Percentiles rank a stretch among this genome's conserved stretches.
These are phyloP conservation scores for Pythium scleroteichum DNA, from an alignment of 352 stramenopile genomes.

Conservation along the genomic window DNA sequence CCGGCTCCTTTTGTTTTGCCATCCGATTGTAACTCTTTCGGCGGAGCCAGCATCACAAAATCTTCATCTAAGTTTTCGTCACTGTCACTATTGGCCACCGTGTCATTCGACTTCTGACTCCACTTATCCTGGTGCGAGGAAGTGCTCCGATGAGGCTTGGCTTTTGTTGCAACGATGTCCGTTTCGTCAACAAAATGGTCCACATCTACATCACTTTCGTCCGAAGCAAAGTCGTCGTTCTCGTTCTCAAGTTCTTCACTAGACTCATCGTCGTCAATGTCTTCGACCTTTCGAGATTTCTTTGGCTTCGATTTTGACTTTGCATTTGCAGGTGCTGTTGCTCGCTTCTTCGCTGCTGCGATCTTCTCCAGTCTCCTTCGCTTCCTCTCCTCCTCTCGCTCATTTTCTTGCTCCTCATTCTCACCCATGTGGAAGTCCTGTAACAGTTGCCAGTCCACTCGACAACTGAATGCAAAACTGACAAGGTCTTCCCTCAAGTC, in stretches of 20 bases:
- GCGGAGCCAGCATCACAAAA: constrained; percentile 1
- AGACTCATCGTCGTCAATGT: constrained; percentile 29
- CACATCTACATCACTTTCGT: constrained; percentile 13
- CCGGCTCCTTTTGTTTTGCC: no score
- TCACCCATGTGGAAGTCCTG: constrained; percentile 79
- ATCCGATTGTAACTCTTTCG: no score
- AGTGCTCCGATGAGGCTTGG: not conserved
- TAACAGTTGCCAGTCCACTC: constrained; percentile 95
- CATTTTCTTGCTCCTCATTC: constrained; percentile 72
- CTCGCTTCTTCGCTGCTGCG: constrained; percentile 41
- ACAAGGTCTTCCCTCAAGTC: constrained; percentile 67
- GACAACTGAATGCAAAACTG: constrained; percentile 97
- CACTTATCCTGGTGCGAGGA: constrained; percentile 35
- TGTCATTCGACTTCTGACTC: constrained; percentile 42
- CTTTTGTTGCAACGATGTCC: not conserved
- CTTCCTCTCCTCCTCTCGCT: constrained; percentile 75
- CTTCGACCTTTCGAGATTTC: constrained; percentile 21
- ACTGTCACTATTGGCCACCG: constrained; percentile 29
- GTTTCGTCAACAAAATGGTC: constrained; percentile 6
- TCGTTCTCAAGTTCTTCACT: constrained; percentile 15
- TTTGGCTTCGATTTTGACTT: constrained; percentile 25
- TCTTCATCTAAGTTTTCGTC: constrained; percentile 18
- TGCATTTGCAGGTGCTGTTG: constrained; percentile 1
- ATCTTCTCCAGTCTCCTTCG: constrained; percentile 70
- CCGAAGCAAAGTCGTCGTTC: constrained; percentile 25